Conservation (phyloP, 495 filamentous ascomycete genomes). For the Parathielavia appendiculata region DNA sequence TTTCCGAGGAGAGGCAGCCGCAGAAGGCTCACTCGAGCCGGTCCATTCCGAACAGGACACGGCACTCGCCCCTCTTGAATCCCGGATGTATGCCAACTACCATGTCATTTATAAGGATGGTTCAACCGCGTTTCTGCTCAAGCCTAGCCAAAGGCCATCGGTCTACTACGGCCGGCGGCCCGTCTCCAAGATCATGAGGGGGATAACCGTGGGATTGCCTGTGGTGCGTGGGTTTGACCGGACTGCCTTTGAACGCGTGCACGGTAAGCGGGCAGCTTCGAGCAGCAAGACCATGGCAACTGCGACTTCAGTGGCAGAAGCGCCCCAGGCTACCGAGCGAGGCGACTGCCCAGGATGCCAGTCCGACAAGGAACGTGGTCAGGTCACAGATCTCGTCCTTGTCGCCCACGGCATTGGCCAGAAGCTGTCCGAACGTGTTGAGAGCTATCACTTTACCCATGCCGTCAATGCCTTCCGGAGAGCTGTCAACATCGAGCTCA, state of each 20-base stretch:
- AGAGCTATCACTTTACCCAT: slow-evolving; percentile 95
- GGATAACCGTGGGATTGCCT: slow-evolving; percentile 71
- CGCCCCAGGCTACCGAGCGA: slow-evolving; percentile 25
- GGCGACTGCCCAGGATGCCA: slow-evolving; percentile 46
- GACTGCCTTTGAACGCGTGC: slow-evolving; percentile 66
- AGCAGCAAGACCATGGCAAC: slow-evolving; percentile 42
- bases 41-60: slow-evolving; percentile 38
- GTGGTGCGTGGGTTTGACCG: slow-evolving; percentile 85
- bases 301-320: slow-evolving; percentile 14
- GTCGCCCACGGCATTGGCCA: slow-evolving; percentile 96
- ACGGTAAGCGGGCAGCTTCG: slow-evolving; percentile 42
- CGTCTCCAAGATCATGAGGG: slow-evolving; percentile 78
- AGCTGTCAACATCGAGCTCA: slow-evolving; percentile 77
- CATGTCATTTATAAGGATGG: slow-evolving; percentile 80
- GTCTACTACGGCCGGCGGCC: slow-evolving; percentile 72
- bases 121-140: slow-evolving; percentile 70
- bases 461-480: slow-evolving; percentile 88
- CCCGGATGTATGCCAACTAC: slow-evolving; percentile 55
- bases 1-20: slow-evolving; percentile 51
- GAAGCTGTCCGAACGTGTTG: slow-evolving; percentile 90
- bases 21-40: slow-evolving; percentile 45
- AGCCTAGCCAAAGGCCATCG: slow-evolving; percentile 73
- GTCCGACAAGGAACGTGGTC: slow-evolving; percentile 58
- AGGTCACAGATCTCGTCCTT: slow-evolving; percentile 79
- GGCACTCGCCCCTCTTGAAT: slow-evolving; percentile 23